Conservation (phyloP, 371 early-diverging fungal species). For the Syncephalastrum racemosum region DNA sequence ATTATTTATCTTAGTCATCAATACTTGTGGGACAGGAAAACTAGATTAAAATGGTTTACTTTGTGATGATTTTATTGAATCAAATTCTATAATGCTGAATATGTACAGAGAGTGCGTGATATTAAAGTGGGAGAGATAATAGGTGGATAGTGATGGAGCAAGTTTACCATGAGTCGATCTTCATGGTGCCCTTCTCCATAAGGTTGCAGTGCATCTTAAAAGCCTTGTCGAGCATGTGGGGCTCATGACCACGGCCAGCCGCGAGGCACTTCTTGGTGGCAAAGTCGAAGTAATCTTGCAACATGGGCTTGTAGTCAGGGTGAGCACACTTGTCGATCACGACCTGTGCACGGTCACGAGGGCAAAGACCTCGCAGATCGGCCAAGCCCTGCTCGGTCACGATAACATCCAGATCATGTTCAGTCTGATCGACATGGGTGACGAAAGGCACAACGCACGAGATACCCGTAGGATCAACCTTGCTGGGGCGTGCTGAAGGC, state of each 20-base stretch:
- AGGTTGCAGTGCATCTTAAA: slow-evolving; percentile 58
- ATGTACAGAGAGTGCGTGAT: slow-evolving; percentile 3
- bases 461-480: slow-evolving; percentile 49
- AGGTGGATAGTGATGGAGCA: neutral
- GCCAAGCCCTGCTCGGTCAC: slow-evolving; percentile 59
- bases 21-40: neutral
- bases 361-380: slow-evolving; percentile 53
- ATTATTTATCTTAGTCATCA: too few relatives aligned
- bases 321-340: slow-evolving; percentile 56
- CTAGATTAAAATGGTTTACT: too few relatives aligned
- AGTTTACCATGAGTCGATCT: slow-evolving; percentile 52
- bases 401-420: slow-evolving; percentile 53
- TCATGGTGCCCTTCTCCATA: slow-evolving; percentile 57
- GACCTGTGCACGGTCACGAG: slow-evolving; percentile 52
- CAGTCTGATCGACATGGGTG: slow-evolving; percentile 55
- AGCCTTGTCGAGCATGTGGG: slow-evolving; percentile 56
- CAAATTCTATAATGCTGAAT: neutral
- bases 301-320: slow-evolving; percentile 50
- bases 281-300: slow-evolving; percentile 52
- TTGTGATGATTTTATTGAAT: neutral
- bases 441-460: slow-evolving; percentile 53
- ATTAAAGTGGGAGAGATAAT: slow-evolving; percentile 5
- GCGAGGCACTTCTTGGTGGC: slow-evolving; percentile 52
- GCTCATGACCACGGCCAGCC: slow-evolving; percentile 52
- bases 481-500: slow-evolving; percentile 51